Evolutionary conservation across 2,329 filamentous ascomycete species (phyloP).

Genomic region (Raffaelea arxii): DNA sequence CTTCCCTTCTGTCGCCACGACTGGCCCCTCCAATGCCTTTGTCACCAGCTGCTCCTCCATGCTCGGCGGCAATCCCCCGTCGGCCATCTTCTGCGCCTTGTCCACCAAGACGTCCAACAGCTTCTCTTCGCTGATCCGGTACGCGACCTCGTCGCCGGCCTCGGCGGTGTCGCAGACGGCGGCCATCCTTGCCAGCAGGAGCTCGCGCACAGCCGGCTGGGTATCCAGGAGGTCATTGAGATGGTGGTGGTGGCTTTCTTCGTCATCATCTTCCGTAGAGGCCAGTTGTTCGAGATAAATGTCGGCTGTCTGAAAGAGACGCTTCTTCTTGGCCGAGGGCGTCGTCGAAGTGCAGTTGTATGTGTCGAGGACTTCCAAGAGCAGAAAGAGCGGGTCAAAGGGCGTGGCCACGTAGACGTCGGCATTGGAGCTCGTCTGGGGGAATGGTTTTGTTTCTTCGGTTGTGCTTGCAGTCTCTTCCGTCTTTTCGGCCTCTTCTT

Average conservation of each 20-base stretch:
- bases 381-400: slow-evolving; percentile 74
- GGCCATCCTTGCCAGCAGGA: slow-evolving; percentile 56
- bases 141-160: slow-evolving; percentile 78
- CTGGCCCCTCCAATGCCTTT: slow-evolving; percentile 64
- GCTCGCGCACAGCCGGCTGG: slow-evolving; percentile 29
- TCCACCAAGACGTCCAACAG: slow-evolving; percentile 53
- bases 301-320: slow-evolving; percentile 58
- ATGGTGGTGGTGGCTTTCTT: slow-evolving; percentile 46
- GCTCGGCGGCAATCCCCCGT: slow-evolving; percentile 56
- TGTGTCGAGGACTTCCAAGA: slow-evolving; percentile 62
- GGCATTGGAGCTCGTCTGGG: slow-evolving; percentile 50
- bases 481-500: not conserved
- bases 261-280: no score
- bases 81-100: slow-evolving; percentile 65
- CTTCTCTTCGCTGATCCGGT: slow-evolving; percentile 64
- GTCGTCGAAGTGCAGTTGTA: slow-evolving; percentile 21
- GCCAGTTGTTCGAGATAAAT: no score
- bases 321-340: slow-evolving; percentile 35
- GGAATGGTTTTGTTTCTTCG: slow-evolving; percentile 1
- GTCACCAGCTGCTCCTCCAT: slow-evolving; percentile 80
- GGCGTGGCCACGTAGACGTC: slow-evolving; percentile 77
- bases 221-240: slow-evolving; percentile 46
- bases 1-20: slow-evolving; percentile 50
- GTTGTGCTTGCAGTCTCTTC: no score
- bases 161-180: slow-evolving; percentile 73